Evolutionary conservation across 2,329 filamentous ascomycete genomes (phyloP).

Genomic region (Monosporascus sp.): DNA sequence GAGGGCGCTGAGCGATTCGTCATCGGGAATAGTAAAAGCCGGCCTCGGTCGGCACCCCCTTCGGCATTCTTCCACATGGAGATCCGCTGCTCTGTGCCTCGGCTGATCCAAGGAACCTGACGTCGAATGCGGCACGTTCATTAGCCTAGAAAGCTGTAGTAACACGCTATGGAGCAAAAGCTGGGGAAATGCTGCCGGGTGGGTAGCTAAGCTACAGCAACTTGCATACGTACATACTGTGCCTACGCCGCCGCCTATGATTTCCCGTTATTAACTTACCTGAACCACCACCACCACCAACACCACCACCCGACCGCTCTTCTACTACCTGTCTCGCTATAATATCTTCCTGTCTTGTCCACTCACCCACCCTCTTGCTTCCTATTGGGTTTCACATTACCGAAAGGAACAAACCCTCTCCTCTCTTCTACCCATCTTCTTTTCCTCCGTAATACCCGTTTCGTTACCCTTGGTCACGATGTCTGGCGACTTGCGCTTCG

Average conservation of each 20-base stretch:
- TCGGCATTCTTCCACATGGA: not conserved
- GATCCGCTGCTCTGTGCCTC: not conserved
- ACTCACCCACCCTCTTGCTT: not conserved
- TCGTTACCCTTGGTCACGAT: slow-evolving; percentile 12
- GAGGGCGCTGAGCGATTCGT: not conserved
- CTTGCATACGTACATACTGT: not conserved
- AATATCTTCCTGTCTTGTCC: too few relatives aligned
- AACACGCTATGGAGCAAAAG: not conserved
- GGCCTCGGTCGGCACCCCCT: not conserved
- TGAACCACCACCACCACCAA: too few relatives aligned
- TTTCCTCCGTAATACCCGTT: not conserved
- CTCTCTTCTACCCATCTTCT: not conserved
- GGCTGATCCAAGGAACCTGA: not conserved
- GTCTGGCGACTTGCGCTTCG: slow-evolving; percentile 57
- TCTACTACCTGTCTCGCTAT: not conserved
- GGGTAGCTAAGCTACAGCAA: not conserved
- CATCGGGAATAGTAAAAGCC: not conserved
- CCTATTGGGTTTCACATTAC: not conserved
- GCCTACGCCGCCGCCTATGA: not conserved
- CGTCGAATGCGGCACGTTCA: not conserved
- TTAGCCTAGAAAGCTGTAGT: not conserved
- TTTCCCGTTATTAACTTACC: not conserved
- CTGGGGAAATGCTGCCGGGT: not conserved
- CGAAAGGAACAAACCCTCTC: not conserved
- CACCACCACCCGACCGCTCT: not conserved